These are phyloP conservation scores for Lichtheimia ornata DNA, from an alignment of 371 early-diverging fungal genomes.

Conservation along the genomic window DNA sequence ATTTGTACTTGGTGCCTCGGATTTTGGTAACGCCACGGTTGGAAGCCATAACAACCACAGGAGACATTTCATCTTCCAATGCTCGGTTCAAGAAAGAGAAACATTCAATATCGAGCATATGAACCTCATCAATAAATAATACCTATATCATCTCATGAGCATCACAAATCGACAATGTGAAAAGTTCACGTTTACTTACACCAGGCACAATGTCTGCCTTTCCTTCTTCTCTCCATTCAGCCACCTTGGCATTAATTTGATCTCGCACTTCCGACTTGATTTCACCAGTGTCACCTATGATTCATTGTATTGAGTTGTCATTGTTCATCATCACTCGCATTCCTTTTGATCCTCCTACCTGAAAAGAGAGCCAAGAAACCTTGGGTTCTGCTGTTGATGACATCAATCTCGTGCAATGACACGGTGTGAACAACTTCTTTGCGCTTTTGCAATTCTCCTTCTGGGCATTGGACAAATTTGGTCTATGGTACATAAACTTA, in stretches of 20 bases:
- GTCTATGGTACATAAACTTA: slow-evolving; percentile 46
- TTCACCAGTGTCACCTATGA: slow-evolving; percentile 89
- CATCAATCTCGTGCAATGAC: slow-evolving; percentile 98
- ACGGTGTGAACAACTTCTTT: slow-evolving; percentile 97
- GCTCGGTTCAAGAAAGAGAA: slow-evolving; percentile 98
- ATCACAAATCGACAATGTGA: not conserved
- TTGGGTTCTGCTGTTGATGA: slow-evolving; percentile 98
- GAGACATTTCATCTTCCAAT: slow-evolving; percentile 93
- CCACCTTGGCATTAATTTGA: slow-evolving; percentile 97
- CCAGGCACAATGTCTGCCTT: slow-evolving; percentile 98
- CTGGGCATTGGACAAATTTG: slow-evolving; percentile 98
- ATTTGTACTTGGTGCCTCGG: slow-evolving; percentile 91
- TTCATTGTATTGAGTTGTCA: not conserved
- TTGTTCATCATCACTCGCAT: not conserved
- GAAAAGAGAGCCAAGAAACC: slow-evolving; percentile 97
- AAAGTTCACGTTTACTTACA: slow-evolving; percentile 46
- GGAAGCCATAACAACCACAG: slow-evolving; percentile 98
- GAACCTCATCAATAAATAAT: slow-evolving; percentile 98
- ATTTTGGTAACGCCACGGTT: slow-evolving; percentile 94
- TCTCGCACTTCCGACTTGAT: slow-evolving; percentile 97
- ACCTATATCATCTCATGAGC: slow-evolving; percentile 44
- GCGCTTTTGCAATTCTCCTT: slow-evolving; percentile 98
- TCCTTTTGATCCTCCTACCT: slow-evolving; percentile 37
- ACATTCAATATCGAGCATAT: slow-evolving; percentile 99
- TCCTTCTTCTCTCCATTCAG: slow-evolving; percentile 99